These are phyloP conservation scores for Funneliformis caledonium DNA, from an alignment of 371 early-diverging fungal species.

Conservation along the genomic window DNA sequence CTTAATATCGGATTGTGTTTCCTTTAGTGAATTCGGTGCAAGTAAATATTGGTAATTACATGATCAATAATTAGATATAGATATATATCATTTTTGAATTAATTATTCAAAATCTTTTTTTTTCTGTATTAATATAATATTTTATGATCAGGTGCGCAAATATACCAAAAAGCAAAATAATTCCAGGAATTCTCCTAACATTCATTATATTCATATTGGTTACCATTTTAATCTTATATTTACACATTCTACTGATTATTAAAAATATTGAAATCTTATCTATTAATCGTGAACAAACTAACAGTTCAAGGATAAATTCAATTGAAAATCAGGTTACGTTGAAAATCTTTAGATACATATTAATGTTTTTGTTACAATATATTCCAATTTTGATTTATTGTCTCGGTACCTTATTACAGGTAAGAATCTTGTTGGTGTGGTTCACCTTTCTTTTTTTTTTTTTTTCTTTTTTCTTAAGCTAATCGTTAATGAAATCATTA, in stretches of 20 bases:
- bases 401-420: background rate
- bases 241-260: background rate
- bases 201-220: background rate
- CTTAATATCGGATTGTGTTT: background rate
- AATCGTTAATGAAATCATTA: background rate
- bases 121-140: background rate
- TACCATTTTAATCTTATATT: background rate
- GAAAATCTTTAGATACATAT: background rate
- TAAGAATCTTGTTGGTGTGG: background rate
- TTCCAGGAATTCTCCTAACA: background rate
- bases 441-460: background rate
- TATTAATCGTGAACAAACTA: background rate
- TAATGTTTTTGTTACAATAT: constrained; percentile 14
- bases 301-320: background rate
- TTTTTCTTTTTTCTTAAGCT: background rate
- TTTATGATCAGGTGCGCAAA: background rate
- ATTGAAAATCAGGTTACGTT: background rate
- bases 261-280: background rate
- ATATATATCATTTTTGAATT: background rate
- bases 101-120: too few relatives aligned
- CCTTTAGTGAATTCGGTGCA: background rate
- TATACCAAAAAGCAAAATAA: background rate
- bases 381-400: background rate
- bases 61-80: background rate
- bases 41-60: background rate